Conservation (phyloP, 768 basidiomycete genomes). For the Pleurotus tuber-regium region DNA sequence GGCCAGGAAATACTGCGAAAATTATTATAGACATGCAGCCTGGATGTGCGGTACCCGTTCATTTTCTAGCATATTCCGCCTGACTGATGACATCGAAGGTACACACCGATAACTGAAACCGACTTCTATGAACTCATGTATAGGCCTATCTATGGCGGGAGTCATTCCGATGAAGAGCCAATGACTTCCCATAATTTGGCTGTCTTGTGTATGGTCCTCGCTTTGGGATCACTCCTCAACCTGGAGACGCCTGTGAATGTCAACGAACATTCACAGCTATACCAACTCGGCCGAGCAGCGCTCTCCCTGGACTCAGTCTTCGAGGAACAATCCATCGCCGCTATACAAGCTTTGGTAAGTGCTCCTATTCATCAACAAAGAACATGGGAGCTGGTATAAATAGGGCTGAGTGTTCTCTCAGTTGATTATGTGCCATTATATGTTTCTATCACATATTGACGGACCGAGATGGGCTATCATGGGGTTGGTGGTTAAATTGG, state of each 20-base stretch:
- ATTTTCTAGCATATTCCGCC: constrained; percentile 4
- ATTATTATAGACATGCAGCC: constrained; percentile 66
- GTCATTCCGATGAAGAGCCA: constrained; percentile 34
- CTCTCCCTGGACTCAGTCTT: constrained; percentile 62
- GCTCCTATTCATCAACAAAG: too few species aligned
- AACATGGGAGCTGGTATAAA: too few species aligned
- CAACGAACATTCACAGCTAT: constrained; percentile 55
- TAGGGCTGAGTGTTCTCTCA: too few species aligned
- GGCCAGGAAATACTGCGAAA: constrained; percentile 41
- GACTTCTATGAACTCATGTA: constrained; percentile 56
- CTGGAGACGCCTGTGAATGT: constrained; percentile 51
- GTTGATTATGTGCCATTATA: constrained; percentile 57
- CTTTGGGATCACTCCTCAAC: constrained; percentile 61
- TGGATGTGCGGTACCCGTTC: constrained; percentile 58
- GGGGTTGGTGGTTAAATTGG: constrained; percentile 69
- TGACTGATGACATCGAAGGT: constrained; percentile 37
- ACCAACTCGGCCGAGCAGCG: constrained; percentile 58
- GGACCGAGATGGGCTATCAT: constrained; percentile 67
- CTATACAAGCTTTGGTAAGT: constrained; percentile 64
- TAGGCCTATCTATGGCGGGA: constrained; percentile 49
- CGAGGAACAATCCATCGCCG: constrained; percentile 60
- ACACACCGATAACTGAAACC: constrained; percentile 58
- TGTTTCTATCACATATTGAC: constrained; percentile 51
- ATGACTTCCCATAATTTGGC: constrained; percentile 53
- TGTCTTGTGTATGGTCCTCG: constrained; percentile 62